Evolutionary conservation across 305 asterid species (phyloP).

Genomic region (Fraxinus paxiana): DNA sequence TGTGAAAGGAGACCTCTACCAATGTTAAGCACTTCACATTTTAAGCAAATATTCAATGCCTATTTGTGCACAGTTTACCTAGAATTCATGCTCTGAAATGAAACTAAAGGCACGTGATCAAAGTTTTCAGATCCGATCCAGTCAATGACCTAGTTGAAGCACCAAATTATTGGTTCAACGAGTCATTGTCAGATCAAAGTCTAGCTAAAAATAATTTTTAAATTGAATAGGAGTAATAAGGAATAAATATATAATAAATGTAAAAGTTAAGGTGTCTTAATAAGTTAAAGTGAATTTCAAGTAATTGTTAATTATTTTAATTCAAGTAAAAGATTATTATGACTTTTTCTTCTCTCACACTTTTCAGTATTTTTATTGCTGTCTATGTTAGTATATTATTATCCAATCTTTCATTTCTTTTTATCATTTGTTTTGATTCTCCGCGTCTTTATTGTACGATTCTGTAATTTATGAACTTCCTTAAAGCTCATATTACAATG

Average conservation of each 20-base stretch:
- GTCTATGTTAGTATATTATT: neutral
- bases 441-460: neutral
- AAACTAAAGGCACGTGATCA: slow-evolving; percentile 1
- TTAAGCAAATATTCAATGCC: neutral
- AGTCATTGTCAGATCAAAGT: neutral
- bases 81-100: slow-evolving; percentile 5
- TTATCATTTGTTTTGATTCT: neutral
- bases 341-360: neutral
- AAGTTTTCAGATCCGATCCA: neutral
- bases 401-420: neutral
- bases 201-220: neutral
- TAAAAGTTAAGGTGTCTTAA: neutral
- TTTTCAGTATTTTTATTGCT: neutral
- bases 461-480: neutral
- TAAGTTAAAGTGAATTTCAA: neutral
- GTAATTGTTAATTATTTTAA: neutral
- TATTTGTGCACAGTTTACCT: neutral
- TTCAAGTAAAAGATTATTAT: neutral
- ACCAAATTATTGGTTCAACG: neutral
- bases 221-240: neutral
- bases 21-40: slow-evolving; percentile 1
- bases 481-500: neutral
- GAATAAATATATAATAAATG: neutral
- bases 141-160: neutral
- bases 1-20: neutral